Evolutionary conservation across 75 land plant genomes (phyloP).

Genomic region (Pinus albicaulis): DNA sequence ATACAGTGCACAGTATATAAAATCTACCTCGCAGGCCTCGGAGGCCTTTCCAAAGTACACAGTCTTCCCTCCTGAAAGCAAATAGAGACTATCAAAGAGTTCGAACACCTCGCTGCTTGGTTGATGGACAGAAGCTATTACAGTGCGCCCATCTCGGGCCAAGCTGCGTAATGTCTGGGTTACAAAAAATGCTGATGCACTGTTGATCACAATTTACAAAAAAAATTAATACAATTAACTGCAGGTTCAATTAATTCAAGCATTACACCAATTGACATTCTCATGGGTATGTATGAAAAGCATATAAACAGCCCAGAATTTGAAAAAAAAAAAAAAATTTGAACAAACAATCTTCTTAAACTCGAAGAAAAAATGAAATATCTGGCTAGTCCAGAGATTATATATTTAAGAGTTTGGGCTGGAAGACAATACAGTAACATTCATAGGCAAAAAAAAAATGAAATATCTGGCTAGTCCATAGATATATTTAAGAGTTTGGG

Average conservation of each 20-base stretch:
- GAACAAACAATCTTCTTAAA: background rate
- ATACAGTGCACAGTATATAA: background rate
- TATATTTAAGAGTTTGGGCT: too few species aligned
- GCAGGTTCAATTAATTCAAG: background rate
- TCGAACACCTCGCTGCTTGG: constrained; percentile 92
- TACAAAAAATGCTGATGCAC: constrained; percentile 88
- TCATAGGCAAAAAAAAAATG: too few species aligned
- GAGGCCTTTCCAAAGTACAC: constrained; percentile 79
- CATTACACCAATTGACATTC: background rate
- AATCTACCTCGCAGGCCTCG: constrained; percentile 53
- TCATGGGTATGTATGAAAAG: too few species aligned
- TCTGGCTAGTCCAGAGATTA: too few species aligned
- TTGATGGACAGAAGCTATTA: constrained; percentile 85
- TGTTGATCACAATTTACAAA: constrained; percentile 15
- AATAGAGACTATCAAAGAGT: constrained; percentile 66
- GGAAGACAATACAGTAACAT: too few species aligned
- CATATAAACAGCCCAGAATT: background rate
- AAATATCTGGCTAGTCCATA: too few species aligned
- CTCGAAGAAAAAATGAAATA: background rate
- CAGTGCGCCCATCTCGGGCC: constrained; percentile 78
- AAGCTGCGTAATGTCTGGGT: constrained; percentile 64
- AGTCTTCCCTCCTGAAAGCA: constrained; percentile 79
- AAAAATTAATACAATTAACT: background rate
- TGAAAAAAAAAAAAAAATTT: background rate
- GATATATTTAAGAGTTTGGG: too few species aligned